Evolutionary conservation across 108 stramenopile species (phyloP).

Genomic region (Pseudonitzschia multiseries): DNA sequence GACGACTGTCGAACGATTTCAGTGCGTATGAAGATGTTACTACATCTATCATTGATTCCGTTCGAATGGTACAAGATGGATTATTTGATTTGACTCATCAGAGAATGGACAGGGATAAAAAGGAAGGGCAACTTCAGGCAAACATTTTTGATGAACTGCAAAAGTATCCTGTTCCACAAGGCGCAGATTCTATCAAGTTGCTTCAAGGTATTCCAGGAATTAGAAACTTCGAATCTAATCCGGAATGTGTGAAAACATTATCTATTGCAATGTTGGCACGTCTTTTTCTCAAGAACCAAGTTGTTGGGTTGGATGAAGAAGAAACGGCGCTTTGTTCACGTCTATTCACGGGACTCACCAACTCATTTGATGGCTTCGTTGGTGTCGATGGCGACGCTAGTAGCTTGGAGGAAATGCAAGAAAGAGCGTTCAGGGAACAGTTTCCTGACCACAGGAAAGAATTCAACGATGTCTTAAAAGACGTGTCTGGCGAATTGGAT

Average conservation of each 20-base stretch:
- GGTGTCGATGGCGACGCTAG: conserved; percentile 6
- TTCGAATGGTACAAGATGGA: conserved; percentile 66
- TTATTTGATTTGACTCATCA: conserved; percentile 22
- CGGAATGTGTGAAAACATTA: conserved; percentile 18
- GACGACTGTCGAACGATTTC: conserved; percentile 52
- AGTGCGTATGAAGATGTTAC: conserved; percentile 80
- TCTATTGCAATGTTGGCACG: conserved; percentile 20
- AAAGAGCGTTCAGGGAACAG: conserved; percentile 74
- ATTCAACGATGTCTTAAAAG: conserved; percentile 53
- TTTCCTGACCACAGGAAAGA: conserved; percentile 89
- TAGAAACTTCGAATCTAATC: neutral
- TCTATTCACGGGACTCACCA: conserved; percentile 8
- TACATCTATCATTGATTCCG: conserved; percentile 58
- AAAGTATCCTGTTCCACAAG: conserved; percentile 23
- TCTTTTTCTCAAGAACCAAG: conserved; percentile 17
- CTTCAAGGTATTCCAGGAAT: conserved; percentile 1
- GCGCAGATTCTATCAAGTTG: conserved; percentile 6
- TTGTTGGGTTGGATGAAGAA: conserved; percentile 11
- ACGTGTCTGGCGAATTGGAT: conserved; percentile 7
- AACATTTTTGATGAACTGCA: conserved; percentile 19
- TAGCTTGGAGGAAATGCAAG: conserved; percentile 51
- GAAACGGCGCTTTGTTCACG: conserved; percentile 7
- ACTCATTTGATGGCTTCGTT: neutral
- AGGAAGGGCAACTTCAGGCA: conserved; percentile 5
- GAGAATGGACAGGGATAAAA: neutral